phyloP scores from a whole-genome alignment of 441 rosid genomes.

The Populus hybrid region DNA sequence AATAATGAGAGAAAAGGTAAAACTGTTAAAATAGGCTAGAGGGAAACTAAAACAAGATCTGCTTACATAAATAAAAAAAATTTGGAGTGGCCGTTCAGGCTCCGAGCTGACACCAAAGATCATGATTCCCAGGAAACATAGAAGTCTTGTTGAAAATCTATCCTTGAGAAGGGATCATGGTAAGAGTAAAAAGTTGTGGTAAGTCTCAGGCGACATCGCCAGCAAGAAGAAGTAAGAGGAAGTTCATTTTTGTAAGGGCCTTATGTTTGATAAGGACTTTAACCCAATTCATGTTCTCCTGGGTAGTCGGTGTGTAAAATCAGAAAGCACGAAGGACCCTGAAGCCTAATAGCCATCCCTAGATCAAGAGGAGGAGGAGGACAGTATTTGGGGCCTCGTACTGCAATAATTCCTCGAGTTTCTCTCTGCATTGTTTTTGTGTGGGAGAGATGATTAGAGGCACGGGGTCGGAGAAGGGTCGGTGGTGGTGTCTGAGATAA shows the following conservation, averaged over 20 bases:
- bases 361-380: slow-evolving; percentile 12
- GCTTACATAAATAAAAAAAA: slow-evolving; percentile 47
- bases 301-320: slow-evolving; percentile 62
- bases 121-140: slow-evolving; percentile 69
- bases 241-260: slow-evolving; percentile 36
- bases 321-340: slow-evolving; percentile 57
- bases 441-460: background rate
- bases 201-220: slow-evolving; percentile 70
- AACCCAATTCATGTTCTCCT: slow-evolving; percentile 60
- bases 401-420: slow-evolving; percentile 7
- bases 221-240: slow-evolving; percentile 57
- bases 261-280: slow-evolving; percentile 34
- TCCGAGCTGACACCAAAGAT: slow-evolving; percentile 60
- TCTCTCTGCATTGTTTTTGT: background rate
- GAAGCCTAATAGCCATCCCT: slow-evolving; percentile 22
- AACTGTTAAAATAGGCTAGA: background rate
- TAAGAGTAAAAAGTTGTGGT: slow-evolving; percentile 34
- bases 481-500: slow-evolving; percentile 16
- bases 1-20: background rate
- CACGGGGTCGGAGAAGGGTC: background rate
- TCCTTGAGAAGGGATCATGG: slow-evolving; percentile 63
- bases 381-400: slow-evolving; percentile 28
- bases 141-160: slow-evolving; percentile 43
- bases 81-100: slow-evolving; percentile 22
- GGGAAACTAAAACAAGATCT: background rate